Evolutionary conservation across 1,284 basidiomycete genomes (phyloP).

Genomic region (Athelia psychrophila): DNA sequence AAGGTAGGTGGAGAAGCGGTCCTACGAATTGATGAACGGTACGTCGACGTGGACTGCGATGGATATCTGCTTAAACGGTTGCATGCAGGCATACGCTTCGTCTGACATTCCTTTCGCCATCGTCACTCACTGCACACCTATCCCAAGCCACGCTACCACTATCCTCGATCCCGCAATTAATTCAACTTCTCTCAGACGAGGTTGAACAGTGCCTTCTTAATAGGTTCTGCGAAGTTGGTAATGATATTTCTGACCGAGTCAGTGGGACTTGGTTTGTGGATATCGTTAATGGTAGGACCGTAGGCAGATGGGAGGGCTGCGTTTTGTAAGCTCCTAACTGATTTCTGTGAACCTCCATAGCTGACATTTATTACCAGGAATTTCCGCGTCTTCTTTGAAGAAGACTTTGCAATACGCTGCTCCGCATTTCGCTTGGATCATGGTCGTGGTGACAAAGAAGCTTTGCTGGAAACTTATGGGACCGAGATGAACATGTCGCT

Average conservation of each 20-base stretch:
- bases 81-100: conserved; percentile 60
- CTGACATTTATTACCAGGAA: conserved; percentile 40
- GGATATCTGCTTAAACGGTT: neutral
- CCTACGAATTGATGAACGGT: conserved; percentile 67
- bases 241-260: conserved; percentile 47
- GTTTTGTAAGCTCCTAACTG: conserved; percentile 52
- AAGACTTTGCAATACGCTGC: conserved; percentile 50
- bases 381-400: conserved; percentile 54
- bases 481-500: conserved; percentile 29
- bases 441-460: conserved; percentile 35
- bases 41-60: conserved; percentile 12
- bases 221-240: conserved; percentile 65
- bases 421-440: conserved; percentile 51
- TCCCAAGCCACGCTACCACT: conserved; percentile 72
- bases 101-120: conserved; percentile 71
- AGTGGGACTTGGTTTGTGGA: conserved; percentile 79
- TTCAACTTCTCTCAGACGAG: conserved; percentile 73
- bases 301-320: conserved; percentile 79
- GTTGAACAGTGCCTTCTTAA: conserved; percentile 63
- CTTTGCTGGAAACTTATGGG: conserved; percentile 38
- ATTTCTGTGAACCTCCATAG: conserved; percentile 1
- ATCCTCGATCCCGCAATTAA: conserved; percentile 68
- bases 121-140: conserved; percentile 66
- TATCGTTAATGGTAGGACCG: conserved; percentile 53
- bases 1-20: conserved; percentile 65